Evolutionary conservation across 2,329 filamentous ascomycete species (phyloP), one percentile per base, ranked within the genome.

Genomic region (Pyrenochaeta sp.): DNA sequence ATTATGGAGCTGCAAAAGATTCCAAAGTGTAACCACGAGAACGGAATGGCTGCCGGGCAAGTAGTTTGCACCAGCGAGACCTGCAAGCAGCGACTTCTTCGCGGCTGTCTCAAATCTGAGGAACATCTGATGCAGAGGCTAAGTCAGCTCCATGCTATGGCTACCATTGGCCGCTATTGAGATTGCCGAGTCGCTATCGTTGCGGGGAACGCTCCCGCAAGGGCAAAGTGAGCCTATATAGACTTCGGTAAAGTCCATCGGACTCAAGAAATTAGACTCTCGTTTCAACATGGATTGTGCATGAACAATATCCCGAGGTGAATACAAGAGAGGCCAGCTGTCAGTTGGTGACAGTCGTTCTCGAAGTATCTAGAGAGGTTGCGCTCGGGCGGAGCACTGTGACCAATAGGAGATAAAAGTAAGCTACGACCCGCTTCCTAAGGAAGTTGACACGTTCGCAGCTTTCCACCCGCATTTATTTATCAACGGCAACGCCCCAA

Each of bases 401-500:
- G 40, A 40, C 57, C 50, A 59, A 55, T 59, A 40, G 52, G 53
- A 50, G 39, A 55, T 53, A 56, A 58, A 48, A 51, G 54, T 50
- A 50, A 62, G 61, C 62, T 37, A 50, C 57, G 50, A 54, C 61
- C 58, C 53, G 58, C 55, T 61, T 59, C 58, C 44, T 50, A 50
- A 42, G 52, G 54, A 61, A 65, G 58, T 65, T 59, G 56, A 64
- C 67, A 66, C 64, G 61, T 62, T 64, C 52, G 57, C 58, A 65
- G 64, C 61, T 68, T 59, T 54, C 50, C 60, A 50, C 58, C 59
- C 56, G 66, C 62, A 62, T 59, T 62, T 68, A 67, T 69, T 68
- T 69, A 71, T 65, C 65, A 62, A 62, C 56, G 54, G 57, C 61
- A 46, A 52, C 61, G 62, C 60, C 64, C 68, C 64, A 64, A 60